A percentile compares a stretch with the other conserved stretches of the same genome.
phyloP scores from a whole-genome alignment of 768 basidiomycete species.

The Phanerochaete carnosa region DNA sequence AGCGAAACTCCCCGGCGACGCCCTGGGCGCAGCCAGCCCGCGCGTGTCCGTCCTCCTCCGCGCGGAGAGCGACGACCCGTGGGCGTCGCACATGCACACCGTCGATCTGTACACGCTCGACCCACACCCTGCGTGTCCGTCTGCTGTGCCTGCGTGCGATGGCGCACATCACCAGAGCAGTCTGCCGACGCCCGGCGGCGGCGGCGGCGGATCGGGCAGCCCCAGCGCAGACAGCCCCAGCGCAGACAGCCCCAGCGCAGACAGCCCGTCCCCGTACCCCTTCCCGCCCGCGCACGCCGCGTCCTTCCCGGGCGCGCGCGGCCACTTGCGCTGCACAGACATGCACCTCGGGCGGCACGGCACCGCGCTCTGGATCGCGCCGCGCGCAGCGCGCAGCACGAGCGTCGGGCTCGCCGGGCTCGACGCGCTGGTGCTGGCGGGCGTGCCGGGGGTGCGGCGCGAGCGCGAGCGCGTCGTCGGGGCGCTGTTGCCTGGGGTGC shows the following conservation, averaged over 20 bases:
- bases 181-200: too few species aligned
- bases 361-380: conserved; percentile 63
- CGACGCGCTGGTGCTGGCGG: conserved; percentile 18
- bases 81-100: conserved; percentile 44
- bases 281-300: conserved; percentile 49
- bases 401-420: conserved; percentile 29
- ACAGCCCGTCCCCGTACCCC: conserved; percentile 27
- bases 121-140: conserved; percentile 27
- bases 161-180: too few species aligned
- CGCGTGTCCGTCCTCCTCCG: conserved; percentile 53
- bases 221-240: background rate
- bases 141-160: background rate
- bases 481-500: conserved; percentile 49
- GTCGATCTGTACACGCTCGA: conserved; percentile 52
- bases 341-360: conserved; percentile 53
- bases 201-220: background rate
- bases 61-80: conserved; percentile 57
- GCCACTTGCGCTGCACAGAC: conserved; percentile 51
- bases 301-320: conserved; percentile 38
- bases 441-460: background rate
- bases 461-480: conserved; percentile 45
- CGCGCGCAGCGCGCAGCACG: conserved; percentile 44
- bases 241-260: background rate
- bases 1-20: background rate
- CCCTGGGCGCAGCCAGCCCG: background rate